Evolutionary conservation across 768 basidiomycete species (phyloP).

Genomic region (Lactifluus hygrophoroides): DNA sequence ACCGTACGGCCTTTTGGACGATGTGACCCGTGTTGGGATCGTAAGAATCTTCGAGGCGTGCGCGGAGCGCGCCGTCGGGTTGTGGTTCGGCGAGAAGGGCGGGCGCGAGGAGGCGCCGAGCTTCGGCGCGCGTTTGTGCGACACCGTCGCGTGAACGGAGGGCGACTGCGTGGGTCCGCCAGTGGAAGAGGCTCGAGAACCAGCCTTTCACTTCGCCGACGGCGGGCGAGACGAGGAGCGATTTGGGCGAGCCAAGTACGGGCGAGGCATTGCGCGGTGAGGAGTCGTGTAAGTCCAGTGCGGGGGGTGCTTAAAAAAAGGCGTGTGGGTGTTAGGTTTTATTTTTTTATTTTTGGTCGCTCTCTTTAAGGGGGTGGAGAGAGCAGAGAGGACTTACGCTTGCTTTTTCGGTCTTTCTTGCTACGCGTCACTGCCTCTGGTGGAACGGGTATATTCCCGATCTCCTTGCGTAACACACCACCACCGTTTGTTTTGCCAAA

Average conservation of each 20-base stretch:
- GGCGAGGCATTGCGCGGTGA: conserved; percentile 45
- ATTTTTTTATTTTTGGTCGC: background rate
- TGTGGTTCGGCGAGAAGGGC: conserved; percentile 56
- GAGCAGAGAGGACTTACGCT: conserved; percentile 37
- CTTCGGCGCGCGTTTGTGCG: conserved; percentile 53
- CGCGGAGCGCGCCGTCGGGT: conserved; percentile 45
- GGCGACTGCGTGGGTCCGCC: conserved; percentile 56
- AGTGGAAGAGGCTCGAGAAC: conserved; percentile 94
- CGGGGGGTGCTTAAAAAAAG: background rate
- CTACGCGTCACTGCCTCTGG: conserved; percentile 33
- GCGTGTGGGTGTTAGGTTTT: conserved; percentile 5
- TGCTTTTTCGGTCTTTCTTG: conserved; percentile 44
- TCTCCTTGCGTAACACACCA: conserved; percentile 37
- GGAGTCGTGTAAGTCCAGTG: conserved; percentile 41
- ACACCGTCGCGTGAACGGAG: conserved; percentile 52
- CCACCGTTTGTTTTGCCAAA: conserved; percentile 22
- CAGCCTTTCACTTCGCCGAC: conserved; percentile 83
- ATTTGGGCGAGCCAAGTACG: conserved; percentile 32
- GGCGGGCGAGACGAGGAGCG: conserved; percentile 51
- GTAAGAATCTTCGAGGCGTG: conserved; percentile 42
- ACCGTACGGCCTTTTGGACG: conserved; percentile 66
- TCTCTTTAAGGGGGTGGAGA: background rate
- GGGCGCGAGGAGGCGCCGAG: conserved; percentile 52
- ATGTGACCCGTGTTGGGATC: conserved; percentile 33
- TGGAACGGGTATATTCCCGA: conserved; percentile 40